Evolutionary conservation across 768 basidiomycete species (phyloP), one percentile per base, ranked within the genome.

Genomic region (Boletus speciosus): DNA sequence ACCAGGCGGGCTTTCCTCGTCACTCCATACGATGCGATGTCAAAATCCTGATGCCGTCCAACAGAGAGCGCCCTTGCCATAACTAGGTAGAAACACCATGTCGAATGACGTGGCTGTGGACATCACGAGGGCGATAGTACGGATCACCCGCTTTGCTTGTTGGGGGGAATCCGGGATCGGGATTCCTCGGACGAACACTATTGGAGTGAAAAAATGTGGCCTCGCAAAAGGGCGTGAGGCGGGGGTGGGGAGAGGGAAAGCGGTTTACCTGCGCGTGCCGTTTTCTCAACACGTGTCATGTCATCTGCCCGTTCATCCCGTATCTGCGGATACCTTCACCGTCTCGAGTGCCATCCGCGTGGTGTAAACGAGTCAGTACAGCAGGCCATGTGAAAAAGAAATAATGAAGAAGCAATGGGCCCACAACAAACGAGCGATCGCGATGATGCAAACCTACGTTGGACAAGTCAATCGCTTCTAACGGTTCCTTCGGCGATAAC

Each of bases 401-500:
- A 27, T 52, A 61, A 64, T 52, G 58, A 25, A 39, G 61, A 62
- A 62, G 62, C 49, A 23, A 21, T 52, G 29, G 29, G 31, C 60
- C 49, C 60, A 23, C 54, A 47, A 14, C 25, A n/a, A 9, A 21
- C 35, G 39, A 59, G 36, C 27, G 48, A 61, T 57, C 40, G 44
- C 29, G 37, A 36, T 44, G 34, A 29, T 40, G 58, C 51, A 55
- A 37, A 8, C 44, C 43, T 23, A 37, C 54, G 47, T 39, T n/a
- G 58, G 61, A 41, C 44, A 56, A 62, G 53, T 52, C 57, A 50
- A 52, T 60, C 61, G 49, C 62, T 45, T 44, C 54, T 45, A 27
- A 41, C 48, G 15, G 45, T 47, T 9, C 19, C n/a, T 39, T 61
- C 62, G 62, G 62, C 52, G 62, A 63, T 63, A 64, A 35, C 21